phyloP scores from a whole-genome alignment of 2,329 filamentous ascomycete genomes.

The Hypoxylon sp. region DNA sequence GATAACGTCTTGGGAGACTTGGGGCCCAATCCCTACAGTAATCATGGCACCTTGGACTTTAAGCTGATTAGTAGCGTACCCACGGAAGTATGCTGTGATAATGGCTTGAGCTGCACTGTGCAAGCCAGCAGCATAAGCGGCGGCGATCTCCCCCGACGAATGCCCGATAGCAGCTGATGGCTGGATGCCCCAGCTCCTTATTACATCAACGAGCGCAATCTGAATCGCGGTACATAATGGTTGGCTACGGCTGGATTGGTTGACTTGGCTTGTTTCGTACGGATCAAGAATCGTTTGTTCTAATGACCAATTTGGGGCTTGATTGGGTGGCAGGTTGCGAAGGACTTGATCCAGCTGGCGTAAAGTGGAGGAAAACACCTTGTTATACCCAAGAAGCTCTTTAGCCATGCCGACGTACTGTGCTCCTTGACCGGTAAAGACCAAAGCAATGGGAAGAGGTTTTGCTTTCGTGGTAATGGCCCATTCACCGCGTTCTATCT shows the following conservation, averaged over 20 bases:
- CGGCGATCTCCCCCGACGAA: slow-evolving; percentile 55
- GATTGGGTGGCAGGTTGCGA: no score
- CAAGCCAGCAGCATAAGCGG: slow-evolving; percentile 55
- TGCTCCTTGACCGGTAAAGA: slow-evolving; percentile 50
- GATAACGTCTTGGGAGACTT: slow-evolving; percentile 9
- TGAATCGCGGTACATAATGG: slow-evolving; percentile 45
- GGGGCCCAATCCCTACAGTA: slow-evolving; percentile 29
- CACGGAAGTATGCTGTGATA: slow-evolving; percentile 39
- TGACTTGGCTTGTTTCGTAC: neutral
- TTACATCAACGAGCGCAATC: slow-evolving; percentile 35
- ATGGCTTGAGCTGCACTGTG: slow-evolving; percentile 39
- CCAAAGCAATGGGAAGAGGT: slow-evolving; percentile 27
- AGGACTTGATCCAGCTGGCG: no score
- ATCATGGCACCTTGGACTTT: slow-evolving; percentile 46
- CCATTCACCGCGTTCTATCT: neutral
- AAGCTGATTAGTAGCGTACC: no score
- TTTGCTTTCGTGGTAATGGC: neutral
- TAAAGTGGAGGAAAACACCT: no score
- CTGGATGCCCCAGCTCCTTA: slow-evolving; percentile 28
- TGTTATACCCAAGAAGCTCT: no score
- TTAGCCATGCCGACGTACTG: slow-evolving; percentile 50
- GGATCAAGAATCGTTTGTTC: neutral
- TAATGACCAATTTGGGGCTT: slow-evolving; percentile 1
- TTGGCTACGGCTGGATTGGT: slow-evolving; percentile 30
- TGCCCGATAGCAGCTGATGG: slow-evolving; percentile 42